Evolutionary conservation across 192 early-diverging fungal species (phyloP), one percentile per base, ranked within the genome.

Genomic region (Rhizophagus clarus): DNA sequence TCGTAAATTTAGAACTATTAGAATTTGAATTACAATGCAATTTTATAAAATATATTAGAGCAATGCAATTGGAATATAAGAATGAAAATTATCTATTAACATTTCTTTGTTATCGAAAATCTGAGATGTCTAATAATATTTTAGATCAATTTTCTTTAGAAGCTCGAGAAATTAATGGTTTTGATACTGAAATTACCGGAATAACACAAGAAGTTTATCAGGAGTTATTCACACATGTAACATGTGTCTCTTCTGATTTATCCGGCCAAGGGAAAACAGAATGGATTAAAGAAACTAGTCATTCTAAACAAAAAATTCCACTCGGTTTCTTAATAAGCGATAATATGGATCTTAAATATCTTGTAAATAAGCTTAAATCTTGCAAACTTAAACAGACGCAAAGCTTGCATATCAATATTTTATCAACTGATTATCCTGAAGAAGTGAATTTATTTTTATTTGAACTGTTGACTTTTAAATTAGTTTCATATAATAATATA

Each of bases 191-290:
- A 32, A 32, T 2, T 40, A 5, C 37, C 5, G 10, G 11, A 11
- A 31, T 29, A 4, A 73, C 61, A 51, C 15, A 15, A 7, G 49
- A 34, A 24, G 42, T 80, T 28, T 75, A 75, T 60, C 3, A 6
- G 10, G 49, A 75, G 37, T 29, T 80, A 22, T 74, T 40, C 56
- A 49, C 51, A 51, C 56, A 67, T 61, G 29, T 80, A 10, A 72
- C 15, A 32, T 37, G 67, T 42, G 70, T 80, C 14, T 72, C 79
- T 42, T 80, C 79, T 15, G 66, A 76, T 80, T 61, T 72, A 32
- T 61, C 79, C 2, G 79, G 67, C 5, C 37, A 72, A 61, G 79
- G 79, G 0, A 80, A 80, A 56, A 80, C 79, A 14, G 79, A 80
- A 5, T 80, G 49, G 26, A 80, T 80, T 24, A 75, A 75, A 51